Evolutionary conservation across 2,329 filamentous ascomycete genomes (phyloP).

Genomic region (Aschersonia sp.): DNA sequence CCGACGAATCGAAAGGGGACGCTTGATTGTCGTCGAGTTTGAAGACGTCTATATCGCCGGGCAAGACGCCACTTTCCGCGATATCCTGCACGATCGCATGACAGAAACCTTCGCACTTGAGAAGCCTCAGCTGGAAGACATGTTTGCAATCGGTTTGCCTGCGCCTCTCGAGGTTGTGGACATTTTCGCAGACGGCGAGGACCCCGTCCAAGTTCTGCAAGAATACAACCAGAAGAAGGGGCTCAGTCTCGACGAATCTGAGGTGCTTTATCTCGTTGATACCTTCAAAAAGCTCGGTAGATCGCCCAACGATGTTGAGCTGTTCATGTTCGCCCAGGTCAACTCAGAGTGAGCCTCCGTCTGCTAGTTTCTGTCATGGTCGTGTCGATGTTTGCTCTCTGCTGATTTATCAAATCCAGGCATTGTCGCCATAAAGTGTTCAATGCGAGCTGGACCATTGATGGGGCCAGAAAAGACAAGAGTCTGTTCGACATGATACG

Average conservation of each 20-base stretch:
- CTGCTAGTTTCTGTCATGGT: background rate
- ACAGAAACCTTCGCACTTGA: conserved; percentile 63
- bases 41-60: conserved; percentile 26
- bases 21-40: conserved; percentile 57
- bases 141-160: conserved; percentile 60
- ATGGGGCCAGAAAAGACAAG: conserved; percentile 63
- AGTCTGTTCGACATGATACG: conserved; percentile 93
- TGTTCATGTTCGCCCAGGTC: conserved; percentile 99
- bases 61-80: conserved; percentile 42
- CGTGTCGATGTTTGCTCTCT: background rate
- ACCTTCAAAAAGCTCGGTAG: conserved; percentile 28
- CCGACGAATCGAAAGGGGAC: conserved; percentile 74
- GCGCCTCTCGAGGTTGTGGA: conserved; percentile 59
- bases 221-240: conserved; percentile 75
- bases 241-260: conserved; percentile 70
- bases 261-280: conserved; percentile 90
- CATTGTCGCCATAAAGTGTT: conserved; percentile 82
- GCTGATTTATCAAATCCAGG: conserved; percentile 1
- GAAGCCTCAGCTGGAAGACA: conserved; percentile 53
- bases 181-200: conserved; percentile 49
- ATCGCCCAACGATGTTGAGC: conserved; percentile 74
- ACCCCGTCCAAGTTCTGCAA: conserved; percentile 57
- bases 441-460: conserved; percentile 92
- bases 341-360: conserved; percentile 58
- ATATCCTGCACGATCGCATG: conserved; percentile 85